Evolutionary conservation across 768 basidiomycete genomes (phyloP), one percentile per base, ranked within the genome.

Genomic region (Coprinellus micaceus): DNA sequence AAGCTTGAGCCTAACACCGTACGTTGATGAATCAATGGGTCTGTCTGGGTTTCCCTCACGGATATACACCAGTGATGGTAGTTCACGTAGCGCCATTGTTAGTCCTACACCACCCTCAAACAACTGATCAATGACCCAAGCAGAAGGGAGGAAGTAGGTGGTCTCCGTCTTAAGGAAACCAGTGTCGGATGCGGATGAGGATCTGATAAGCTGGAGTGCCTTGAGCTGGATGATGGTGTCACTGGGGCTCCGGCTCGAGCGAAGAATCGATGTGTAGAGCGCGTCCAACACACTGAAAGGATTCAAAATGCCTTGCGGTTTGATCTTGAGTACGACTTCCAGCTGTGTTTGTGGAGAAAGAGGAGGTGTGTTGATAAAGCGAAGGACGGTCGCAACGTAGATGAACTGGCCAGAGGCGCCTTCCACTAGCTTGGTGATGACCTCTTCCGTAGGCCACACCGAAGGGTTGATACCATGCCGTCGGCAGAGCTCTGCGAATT

Each of bases 341-440:
- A 54, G 19, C 28, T 46, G 24, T 7, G 28, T 11, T n/a, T 28
- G 2, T 3, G 53, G 53, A 9, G 12, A 5, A 2, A 13, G 3
- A 12, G 10, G 10, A 13, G 11, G 41, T 6, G 22, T 28, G 15
- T 45, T n/a, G 26, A 54, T 46, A 22, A 33, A 54, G 5, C 28
- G 39, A 15, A 46, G 13, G 2, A 47, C 53, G 10, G 53, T 54
- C 19, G 53, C 53, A 22, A 26, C 53, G 24, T 54, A 54, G 28
- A 54, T 54, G 30, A 54, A 47, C 29, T 54, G 53, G 3, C 53
- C 53, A 15, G 53, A 54, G 4, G 53, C 41, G 5, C 11, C 19
- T 24, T 19, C 10, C 4, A 54, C 53, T 2, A 54, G 30, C 4
- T 7, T 33, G 4, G 12, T 6, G 19, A 54, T 37, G 5, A n/a